Base-by-base conservation (phyloP, 441 rosid species). In the Brassica balearica region DNA sequence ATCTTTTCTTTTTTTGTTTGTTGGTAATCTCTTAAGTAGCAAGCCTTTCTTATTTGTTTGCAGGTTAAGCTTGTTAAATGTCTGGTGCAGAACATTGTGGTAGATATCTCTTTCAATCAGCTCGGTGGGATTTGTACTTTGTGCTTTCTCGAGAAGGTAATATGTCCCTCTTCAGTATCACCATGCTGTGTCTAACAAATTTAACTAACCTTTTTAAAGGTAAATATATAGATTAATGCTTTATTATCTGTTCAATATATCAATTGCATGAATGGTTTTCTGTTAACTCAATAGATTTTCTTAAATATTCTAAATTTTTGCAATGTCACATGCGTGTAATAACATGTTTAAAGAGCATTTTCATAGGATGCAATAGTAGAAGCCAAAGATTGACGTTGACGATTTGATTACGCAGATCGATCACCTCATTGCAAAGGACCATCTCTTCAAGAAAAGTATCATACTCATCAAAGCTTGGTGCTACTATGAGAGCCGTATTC, bases 21-120 rank as follows among this genome's bases (percentile, higher is more conserved):
- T 25, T 51, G 12, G 15, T 65, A 63, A 56, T 56, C 64, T 69
- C 61, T 70, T 8, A 70, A 64, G 72, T 22, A 69, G 22, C 6
- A 3, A 75, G 8, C 51, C 19, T 48, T 73, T 3, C 23, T 7
- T 76, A 59, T 10, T 66, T 67, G 59, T 84, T 36, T 76, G 86
- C 92, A 94, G 98, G 98, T 92, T 75, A 92, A 94, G 88, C 95
- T 94, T 82, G 92, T 94, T 55, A 94, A 94, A 77, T 94, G 94
- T 80, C 76, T 94, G 66, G 90, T 94, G 56, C 97, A 94, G 83
- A 90, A 94, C 81, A 89, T 91, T 2, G 93, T 94, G 41, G 98
- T 94, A 46, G 98, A 94, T 87, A 94, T 94, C 60, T 91, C 95
- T 56, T 94, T 92, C 83, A 92, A 92, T 82, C 98, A 92, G 85